A percentile compares a stretch with the other conserved stretches of the same genome.
Conservation (phyloP, 2,329 filamentous ascomycete species). For the Dothistroma pini region DNA sequence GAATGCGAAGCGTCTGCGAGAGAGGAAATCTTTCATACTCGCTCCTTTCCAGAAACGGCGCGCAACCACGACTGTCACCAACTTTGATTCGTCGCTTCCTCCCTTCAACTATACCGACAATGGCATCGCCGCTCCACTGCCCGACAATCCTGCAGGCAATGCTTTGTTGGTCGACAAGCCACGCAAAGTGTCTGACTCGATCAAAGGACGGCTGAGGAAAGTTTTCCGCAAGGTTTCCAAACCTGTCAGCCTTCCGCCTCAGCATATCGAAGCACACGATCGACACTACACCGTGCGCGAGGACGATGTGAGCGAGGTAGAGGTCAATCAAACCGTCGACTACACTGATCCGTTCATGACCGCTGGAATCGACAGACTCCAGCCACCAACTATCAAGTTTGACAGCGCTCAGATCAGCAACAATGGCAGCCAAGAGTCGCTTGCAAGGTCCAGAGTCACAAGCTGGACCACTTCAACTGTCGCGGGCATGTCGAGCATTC, state of each 20-base stretch:
- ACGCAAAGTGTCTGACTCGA: slow-evolving; percentile 58
- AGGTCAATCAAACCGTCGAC: slow-evolving; percentile 9
- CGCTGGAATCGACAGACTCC: slow-evolving; percentile 9
- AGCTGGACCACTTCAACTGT: slow-evolving; percentile 67
- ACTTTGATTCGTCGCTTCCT: slow-evolving; percentile 29
- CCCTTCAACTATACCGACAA: slow-evolving; percentile 29
- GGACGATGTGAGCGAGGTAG: slow-evolving; percentile 15
- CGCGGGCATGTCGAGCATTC: slow-evolving; percentile 52
- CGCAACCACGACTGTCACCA: slow-evolving; percentile 8
- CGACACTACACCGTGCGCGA: slow-evolving; percentile 24
- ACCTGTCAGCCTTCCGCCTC: slow-evolving; percentile 43
- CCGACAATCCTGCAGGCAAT: slow-evolving; percentile 1
- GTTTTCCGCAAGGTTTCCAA: slow-evolving; percentile 49
- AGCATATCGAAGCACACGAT: slow-evolving; percentile 47
- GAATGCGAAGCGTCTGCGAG: slow-evolving; percentile 39
- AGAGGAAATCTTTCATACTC: slow-evolving; percentile 44
- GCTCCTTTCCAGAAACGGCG: slow-evolving; percentile 44
- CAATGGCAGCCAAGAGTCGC: slow-evolving; percentile 46
- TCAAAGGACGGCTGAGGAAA: slow-evolving; percentile 60
- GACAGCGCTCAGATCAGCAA: slow-evolving; percentile 32
- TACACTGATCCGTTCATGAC: slow-evolving; percentile 23
- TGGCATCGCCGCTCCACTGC: slow-evolving; percentile 15
- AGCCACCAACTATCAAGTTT: background rate
- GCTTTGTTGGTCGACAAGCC: slow-evolving; percentile 36
- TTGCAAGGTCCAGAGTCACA: slow-evolving; percentile 63